These are phyloP conservation scores for Trichosanthes truncata DNA, from an alignment of 306 rosid genomes.

Conservation along the genomic window DNA sequence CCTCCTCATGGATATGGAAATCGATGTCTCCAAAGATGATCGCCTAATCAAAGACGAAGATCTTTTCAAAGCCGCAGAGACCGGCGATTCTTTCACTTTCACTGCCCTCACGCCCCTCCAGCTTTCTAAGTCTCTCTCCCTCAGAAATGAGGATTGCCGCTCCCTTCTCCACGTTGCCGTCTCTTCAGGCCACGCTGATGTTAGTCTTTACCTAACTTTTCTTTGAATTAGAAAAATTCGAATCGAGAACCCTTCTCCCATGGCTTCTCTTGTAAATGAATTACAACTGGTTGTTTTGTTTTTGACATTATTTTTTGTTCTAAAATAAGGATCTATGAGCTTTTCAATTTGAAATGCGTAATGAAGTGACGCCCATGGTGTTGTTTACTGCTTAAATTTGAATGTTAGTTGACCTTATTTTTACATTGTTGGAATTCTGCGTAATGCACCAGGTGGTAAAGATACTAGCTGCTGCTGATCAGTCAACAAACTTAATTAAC, in stretches of 20 bases:
- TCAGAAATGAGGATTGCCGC: constrained; percentile 71
- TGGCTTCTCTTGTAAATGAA: neutral
- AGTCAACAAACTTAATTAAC: constrained; percentile 36
- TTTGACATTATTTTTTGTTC: neutral
- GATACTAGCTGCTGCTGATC: constrained; percentile 41
- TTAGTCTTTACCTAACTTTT: constrained; percentile 9
- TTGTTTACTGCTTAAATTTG: neutral
- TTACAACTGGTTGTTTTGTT: neutral
- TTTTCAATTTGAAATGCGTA: neutral
- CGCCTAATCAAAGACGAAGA: constrained; percentile 27
- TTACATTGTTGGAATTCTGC: neutral
- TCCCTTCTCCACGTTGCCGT: constrained; percentile 77
- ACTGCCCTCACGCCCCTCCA: constrained; percentile 25
- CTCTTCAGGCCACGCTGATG: constrained; percentile 64
- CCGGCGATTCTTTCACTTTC: constrained; percentile 47
- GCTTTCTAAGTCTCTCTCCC: constrained; percentile 47
- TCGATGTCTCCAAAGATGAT: constrained; percentile 27
- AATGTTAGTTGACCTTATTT: neutral
- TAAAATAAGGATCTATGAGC: neutral
- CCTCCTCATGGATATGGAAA: constrained; percentile 41
- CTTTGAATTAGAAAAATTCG: neutral
- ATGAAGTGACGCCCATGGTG: neutral
- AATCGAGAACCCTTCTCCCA: neutral
- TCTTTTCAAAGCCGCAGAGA: constrained; percentile 72
- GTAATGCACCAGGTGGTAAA: constrained; percentile 42